Base-by-base conservation (phyloP, 441 rosid genomes). In the Gossypium laxum region DNA sequence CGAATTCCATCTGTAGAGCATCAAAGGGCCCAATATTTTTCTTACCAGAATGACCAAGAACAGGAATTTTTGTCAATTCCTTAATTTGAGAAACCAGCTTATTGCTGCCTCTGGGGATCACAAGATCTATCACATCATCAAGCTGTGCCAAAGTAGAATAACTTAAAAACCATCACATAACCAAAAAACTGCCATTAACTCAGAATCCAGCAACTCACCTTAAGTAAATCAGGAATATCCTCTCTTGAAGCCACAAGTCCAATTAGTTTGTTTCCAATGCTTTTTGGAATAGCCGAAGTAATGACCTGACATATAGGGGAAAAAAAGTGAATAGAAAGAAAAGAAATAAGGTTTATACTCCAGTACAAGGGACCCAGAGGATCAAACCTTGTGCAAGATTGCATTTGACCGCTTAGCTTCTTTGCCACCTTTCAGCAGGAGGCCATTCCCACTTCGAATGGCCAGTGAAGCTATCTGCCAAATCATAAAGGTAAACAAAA, bases 351-450 rank as follows among this genome's bases (percentile, higher is more conserved):
- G 65, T 34, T 19, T 67, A 17, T 55, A 21, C 47, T 74, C 24
- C 65, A 43, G 43, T 56, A 41, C 0, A 28, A 41, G 65, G 26
- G 48, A 51, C 48, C 63, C 43, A 1, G 43, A 22, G 43, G 62
- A 68, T 10, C 61, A 8, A 61, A 74, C 72, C 85, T 73, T 58
- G 69, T 89, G 96, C 84, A 95, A 77, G 77, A 91, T 85, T 66
- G 92, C 95, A 89, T 95, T 95, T 68, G 99, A 92, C 38, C 87
- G 82, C 85, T 76, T 85, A 62, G 99, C 98, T 74, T 95, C 99
- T 78, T 91, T 95, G 57, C 98, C 99, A 72, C 96, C 98, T 76
- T 95, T 95, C 75, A 95, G 75, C 62, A 95, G 86, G 69, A 92
- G 88, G 43, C 89, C 99, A 76, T 95, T 95, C 75, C 99, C 99